Percentiles rank a stretch among this genome's conserved stretches.
Conservation (phyloP, 352 stramenopile species). For the Pythium grandisporangium region DNA sequence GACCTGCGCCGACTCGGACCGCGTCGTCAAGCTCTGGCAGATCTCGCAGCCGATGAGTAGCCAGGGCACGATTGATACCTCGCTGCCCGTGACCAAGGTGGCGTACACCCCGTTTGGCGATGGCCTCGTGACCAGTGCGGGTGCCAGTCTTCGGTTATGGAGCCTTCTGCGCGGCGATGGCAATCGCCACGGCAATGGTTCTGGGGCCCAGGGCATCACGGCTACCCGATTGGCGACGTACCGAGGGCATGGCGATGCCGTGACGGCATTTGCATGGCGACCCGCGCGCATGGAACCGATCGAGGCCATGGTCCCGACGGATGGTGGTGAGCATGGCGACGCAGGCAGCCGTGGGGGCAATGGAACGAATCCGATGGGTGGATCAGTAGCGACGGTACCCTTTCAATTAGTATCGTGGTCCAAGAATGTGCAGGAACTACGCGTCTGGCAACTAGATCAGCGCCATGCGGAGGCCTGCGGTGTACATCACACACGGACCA, state of each 20-base stretch:
- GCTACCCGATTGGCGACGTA: conserved; percentile 51
- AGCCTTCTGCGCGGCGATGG: no score
- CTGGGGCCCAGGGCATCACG: conserved; percentile 8
- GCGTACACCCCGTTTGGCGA: conserved; percentile 80
- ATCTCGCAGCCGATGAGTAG: conserved; percentile 47
- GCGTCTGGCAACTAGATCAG: conserved; percentile 59
- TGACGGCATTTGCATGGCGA: conserved; percentile 63
- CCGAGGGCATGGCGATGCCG: conserved; percentile 56
- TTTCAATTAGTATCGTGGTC: conserved; percentile 70
- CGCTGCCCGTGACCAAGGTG: conserved; percentile 53
- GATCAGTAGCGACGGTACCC: conserved; percentile 21
- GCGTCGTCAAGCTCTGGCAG: conserved; percentile 82
- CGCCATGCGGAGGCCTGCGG: conserved; percentile 54
- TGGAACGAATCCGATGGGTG: no score
- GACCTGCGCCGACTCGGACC: conserved; percentile 83
- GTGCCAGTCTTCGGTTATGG: conserved; percentile 75
- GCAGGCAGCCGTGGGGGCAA: no score
- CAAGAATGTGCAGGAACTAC: conserved; percentile 74
- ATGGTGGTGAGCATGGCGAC: no score
- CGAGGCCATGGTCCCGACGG: no score
- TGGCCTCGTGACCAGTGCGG: conserved; percentile 69
- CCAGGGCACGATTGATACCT: conserved; percentile 51
- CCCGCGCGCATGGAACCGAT: no score
- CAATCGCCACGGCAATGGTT: conserved; percentile 8
- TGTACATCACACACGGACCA: conserved; percentile 23